These are phyloP conservation scores for Colletotrichum aenigma DNA, from an alignment of 2,329 filamentous ascomycete species.

Conservation along the genomic window DNA sequence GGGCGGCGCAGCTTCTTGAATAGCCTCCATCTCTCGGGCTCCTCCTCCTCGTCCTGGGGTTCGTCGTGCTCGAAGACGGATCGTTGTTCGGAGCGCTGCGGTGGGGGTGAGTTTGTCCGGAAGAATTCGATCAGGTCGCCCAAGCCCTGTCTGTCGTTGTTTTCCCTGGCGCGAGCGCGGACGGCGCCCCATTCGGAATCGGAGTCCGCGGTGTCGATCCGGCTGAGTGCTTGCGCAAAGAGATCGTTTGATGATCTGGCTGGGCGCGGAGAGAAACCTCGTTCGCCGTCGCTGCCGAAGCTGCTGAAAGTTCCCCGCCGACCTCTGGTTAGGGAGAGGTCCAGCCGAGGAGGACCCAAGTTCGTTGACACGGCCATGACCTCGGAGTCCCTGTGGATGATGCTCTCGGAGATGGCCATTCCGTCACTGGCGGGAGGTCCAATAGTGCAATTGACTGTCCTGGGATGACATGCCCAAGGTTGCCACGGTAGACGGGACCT, in stretches of 20 bases:
- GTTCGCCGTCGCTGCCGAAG: constrained; percentile 12
- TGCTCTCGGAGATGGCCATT: constrained; percentile 1
- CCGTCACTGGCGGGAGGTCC: not conserved
- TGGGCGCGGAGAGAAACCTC: constrained; percentile 5
- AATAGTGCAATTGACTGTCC: not conserved
- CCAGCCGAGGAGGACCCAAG: constrained; percentile 15
- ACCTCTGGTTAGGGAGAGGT: constrained; percentile 2
- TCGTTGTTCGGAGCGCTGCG: not conserved
- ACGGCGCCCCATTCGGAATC: constrained; percentile 14
- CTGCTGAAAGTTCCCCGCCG: constrained; percentile 17
- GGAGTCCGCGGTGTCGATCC: not conserved
- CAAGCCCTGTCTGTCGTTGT: constrained; percentile 15
- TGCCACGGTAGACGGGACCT: not conserved
- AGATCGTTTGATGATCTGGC: constrained; percentile 19
- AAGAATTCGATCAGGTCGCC: constrained; percentile 22
- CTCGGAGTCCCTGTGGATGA: not conserved
- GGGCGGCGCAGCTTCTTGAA: constrained; percentile 37
- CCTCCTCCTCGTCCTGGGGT: constrained; percentile 24
- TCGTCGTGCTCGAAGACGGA: constrained; percentile 28
- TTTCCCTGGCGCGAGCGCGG: constrained; percentile 18
- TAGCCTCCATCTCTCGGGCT: constrained; percentile 43
- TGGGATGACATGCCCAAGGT: not conserved
- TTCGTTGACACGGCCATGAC: constrained; percentile 18
- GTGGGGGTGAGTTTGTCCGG: constrained; percentile 7
- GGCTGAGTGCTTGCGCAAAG: constrained; percentile 6